Evolutionary conservation across 2,329 filamentous ascomycete genomes (phyloP), one percentile per base, ranked within the genome.

Genomic region (Phialemoniopsis sp.): DNA sequence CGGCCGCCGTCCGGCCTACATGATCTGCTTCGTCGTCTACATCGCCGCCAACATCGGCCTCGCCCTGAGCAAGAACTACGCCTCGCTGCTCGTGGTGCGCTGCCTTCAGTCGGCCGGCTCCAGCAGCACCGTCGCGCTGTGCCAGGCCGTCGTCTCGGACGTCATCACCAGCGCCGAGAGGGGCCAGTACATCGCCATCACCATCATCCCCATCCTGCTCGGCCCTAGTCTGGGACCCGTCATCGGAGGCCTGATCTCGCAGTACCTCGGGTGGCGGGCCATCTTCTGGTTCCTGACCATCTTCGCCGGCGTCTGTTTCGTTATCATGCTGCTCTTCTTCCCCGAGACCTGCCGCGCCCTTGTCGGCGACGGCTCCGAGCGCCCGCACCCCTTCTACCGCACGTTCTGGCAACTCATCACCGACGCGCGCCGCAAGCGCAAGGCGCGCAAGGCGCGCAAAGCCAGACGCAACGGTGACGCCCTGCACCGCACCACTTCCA

Each of bases 241-340:
- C 10, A 62, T 83, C 13, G 79, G 80, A 2, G 80, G 79, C 2
- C 45, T 80, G 1, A 60, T 85, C 3, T 65, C 67, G 4, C 64
- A 80, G 34, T 76, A 69, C 36, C 59, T 80, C 1, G 76, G 76
- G 1, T 84, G 80, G 79, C 62, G 71, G 26, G 63, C 67, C 26
- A 76, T 82, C 19, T 84, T 84, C 49, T 82, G 78, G 77, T 79
- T 81, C 39, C 56, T 83, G 12, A 59, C 68, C 10, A 79, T 82
- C 8, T 46, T 64, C 1, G 48, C 56, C 0, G 57, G 55, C 0
- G 60, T 67, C 1, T 59, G 70, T 17, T 48, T 74, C 4, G 37
- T 71, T 0, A 45, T 72, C 0, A 51, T 77, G 7, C 32, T 67
- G 2, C 19, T 72, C 0, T 68, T 80, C 31, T 62, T 82, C 16